Evolutionary conservation across 129 eudicot species (phyloP).

Genomic region (Tagetes patula): DNA sequence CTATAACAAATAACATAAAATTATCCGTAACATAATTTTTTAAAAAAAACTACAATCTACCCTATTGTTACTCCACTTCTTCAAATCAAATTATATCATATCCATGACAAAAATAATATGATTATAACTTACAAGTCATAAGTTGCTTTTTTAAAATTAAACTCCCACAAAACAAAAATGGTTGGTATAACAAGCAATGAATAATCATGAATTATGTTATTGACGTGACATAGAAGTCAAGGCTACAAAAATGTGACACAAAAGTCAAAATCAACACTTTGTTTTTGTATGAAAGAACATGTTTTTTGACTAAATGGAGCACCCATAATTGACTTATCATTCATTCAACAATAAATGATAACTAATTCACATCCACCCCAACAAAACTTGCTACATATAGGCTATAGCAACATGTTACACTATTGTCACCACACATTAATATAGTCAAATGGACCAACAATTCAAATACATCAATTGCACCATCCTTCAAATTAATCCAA

Average conservation of each 20-base stretch:
- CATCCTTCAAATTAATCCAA: slow-evolving; percentile 24
- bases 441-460: not conserved
- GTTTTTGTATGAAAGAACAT: slow-evolving; percentile 23
- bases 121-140: too few relatives aligned
- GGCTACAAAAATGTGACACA: slow-evolving; percentile 17
- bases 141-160: too few relatives aligned
- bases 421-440: slow-evolving; percentile 14
- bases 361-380: slow-evolving; percentile 21
- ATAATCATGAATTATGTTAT: slow-evolving; percentile 13
- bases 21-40: too few relatives aligned
- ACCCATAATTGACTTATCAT: slow-evolving; percentile 32
- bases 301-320: slow-evolving; percentile 32
- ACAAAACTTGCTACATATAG: slow-evolving; percentile 8
- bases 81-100: too few relatives aligned
- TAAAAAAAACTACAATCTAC: too few relatives aligned
- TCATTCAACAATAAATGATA: slow-evolving; percentile 20
- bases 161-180: too few relatives aligned
- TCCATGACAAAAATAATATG: too few relatives aligned
- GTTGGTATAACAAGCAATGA: not conserved
- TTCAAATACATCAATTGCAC: slow-evolving; percentile 7
- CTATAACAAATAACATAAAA: too few relatives aligned
- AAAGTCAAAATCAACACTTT: slow-evolving; percentile 27
- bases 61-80: too few relatives aligned
- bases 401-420: slow-evolving; percentile 11
- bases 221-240: slow-evolving; percentile 33